These are phyloP conservation scores for Verruconis gallopava DNA, from an alignment of 2,329 filamentous ascomycete genomes.

Conservation along the genomic window DNA sequence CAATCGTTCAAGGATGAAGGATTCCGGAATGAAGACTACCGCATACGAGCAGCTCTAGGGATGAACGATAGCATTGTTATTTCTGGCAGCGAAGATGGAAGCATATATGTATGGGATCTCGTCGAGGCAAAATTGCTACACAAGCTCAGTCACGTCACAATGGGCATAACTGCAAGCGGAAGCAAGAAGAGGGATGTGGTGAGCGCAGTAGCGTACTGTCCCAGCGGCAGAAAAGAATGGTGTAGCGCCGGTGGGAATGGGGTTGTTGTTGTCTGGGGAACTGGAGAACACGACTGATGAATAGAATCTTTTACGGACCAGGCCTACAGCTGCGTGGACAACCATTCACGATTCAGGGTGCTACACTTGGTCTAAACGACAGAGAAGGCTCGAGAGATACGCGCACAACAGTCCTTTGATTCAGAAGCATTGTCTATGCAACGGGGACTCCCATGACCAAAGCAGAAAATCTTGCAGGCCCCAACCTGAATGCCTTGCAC, in stretches of 20 bases:
- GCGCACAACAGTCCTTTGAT: no score
- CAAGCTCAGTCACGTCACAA: constrained; percentile 36
- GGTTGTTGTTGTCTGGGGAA: constrained; percentile 12
- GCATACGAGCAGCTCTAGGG: constrained; percentile 66
- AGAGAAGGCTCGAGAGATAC: no score
- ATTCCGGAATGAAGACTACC: constrained; percentile 53
- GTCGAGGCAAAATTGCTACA: constrained; percentile 57
- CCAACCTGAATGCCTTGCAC: no score
- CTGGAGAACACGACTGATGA: no score
- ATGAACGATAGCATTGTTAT: constrained; percentile 65
- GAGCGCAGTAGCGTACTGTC: constrained; percentile 35
- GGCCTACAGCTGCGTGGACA: no score
- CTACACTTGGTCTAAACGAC: no score
- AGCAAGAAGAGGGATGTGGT: constrained; percentile 26
- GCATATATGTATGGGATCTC: constrained; percentile 72
- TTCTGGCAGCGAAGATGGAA: constrained; percentile 67
- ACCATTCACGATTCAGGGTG: no score
- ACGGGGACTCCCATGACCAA: no score
- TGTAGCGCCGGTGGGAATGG: constrained; percentile 38
- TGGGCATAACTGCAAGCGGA: constrained; percentile 14
- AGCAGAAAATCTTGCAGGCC: no score
- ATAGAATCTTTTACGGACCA: no score
- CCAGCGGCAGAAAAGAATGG: constrained; percentile 30
- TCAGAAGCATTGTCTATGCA: no score
- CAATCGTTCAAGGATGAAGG: constrained; percentile 49